Conservation (phyloP, 768 basidiomycete genomes). For the Tephrocybe sp. region DNA sequence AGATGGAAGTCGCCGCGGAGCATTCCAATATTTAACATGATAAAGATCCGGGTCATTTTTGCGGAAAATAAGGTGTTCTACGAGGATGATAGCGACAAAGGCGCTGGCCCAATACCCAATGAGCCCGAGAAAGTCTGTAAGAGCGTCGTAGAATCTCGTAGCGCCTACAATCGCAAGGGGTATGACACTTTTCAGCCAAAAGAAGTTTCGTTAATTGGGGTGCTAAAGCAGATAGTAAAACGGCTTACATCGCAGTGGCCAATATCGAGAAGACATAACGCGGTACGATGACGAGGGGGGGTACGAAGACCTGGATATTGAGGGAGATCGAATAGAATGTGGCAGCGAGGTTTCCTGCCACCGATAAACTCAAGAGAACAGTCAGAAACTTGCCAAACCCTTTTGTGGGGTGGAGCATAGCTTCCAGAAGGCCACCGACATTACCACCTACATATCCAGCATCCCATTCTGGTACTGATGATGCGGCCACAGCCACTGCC, state of each 20-base stretch:
- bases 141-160: constrained; percentile 67
- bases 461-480: constrained; percentile 61
- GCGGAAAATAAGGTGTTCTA: constrained; percentile 73
- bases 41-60: constrained; percentile 52
- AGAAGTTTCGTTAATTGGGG: background rate
- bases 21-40: constrained; percentile 57
- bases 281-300: constrained; percentile 58
- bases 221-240: constrained; percentile 1
- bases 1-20: constrained; percentile 54
- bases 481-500: constrained; percentile 57
- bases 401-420: constrained; percentile 69
- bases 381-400: constrained; percentile 80
- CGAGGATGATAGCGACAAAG: constrained; percentile 59
- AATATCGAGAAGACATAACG: constrained; percentile 77
- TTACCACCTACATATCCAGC: constrained; percentile 54
- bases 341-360: constrained; percentile 79
- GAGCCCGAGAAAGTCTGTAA: constrained; percentile 75
- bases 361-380: constrained; percentile 78
- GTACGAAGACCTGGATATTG: constrained; percentile 69
- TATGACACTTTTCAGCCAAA: constrained; percentile 48
- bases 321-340: constrained; percentile 82
- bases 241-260: constrained; percentile 67
- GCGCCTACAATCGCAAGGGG: constrained; percentile 75
- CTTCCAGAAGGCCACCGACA: constrained; percentile 71
- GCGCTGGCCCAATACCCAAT: constrained; percentile 69